Conservation (phyloP, 805 yeast species). For the Metschnikowia lunata region DNA sequence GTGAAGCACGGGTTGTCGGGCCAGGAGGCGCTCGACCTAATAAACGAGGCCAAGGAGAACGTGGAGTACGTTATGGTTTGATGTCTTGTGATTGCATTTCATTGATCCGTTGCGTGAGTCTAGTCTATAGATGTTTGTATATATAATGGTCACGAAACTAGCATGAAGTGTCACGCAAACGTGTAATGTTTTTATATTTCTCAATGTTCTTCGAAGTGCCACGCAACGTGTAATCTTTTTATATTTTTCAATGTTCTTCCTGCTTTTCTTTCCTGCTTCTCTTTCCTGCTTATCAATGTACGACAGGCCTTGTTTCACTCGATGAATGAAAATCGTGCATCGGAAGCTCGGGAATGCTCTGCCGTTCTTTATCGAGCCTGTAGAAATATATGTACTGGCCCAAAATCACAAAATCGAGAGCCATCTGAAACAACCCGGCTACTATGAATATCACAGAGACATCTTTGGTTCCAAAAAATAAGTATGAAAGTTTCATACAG, state of each 20-base stretch:
- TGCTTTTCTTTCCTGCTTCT: too few species aligned
- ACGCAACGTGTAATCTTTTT: too few species aligned
- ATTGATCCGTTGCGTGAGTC: neutral
- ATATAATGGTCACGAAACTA: too few species aligned
- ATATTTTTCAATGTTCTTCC: too few species aligned
- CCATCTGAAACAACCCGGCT: conserved; percentile 76
- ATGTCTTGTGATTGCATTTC: neutral
- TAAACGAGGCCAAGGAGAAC: conserved; percentile 71
- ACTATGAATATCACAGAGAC: conserved; percentile 60
- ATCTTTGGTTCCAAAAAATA: conserved; percentile 71
- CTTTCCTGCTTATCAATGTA: too few species aligned
- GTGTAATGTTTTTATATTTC: too few species aligned
- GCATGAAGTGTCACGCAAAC: too few species aligned
- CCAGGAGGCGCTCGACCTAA: conserved; percentile 62
- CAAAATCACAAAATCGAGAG: conserved; percentile 66
- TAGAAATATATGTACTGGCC: conserved; percentile 67
- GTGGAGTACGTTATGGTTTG: conserved; percentile 51
- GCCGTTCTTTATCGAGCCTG: conserved; percentile 14
- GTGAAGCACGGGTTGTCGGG: conserved; percentile 79
- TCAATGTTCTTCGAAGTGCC: too few species aligned
- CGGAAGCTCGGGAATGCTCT: conserved; percentile 6
- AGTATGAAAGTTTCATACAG: conserved; percentile 66
- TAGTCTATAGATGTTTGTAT: too few species aligned
- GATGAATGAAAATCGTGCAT: conserved; percentile 9
- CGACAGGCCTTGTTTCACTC: too few species aligned